These are phyloP conservation scores for Synchytrium microbalum DNA, from an alignment of 371 early-diverging fungal species.

Conservation along the genomic window DNA sequence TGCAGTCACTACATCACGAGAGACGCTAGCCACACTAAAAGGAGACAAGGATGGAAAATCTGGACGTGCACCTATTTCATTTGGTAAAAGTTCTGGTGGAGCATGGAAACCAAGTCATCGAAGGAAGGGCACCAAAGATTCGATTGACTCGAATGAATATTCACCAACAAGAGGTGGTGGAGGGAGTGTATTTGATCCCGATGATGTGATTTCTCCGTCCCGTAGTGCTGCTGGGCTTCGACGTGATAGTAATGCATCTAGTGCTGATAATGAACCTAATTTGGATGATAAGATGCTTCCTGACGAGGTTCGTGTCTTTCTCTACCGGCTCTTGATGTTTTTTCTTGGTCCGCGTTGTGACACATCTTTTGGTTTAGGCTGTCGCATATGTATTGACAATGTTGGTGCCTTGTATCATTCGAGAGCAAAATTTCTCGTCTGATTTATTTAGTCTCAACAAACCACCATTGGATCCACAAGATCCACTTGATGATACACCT, in stretches of 20 bases:
- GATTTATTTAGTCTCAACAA: conserved; percentile 60
- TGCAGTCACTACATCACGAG: conserved; percentile 18
- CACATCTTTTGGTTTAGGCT: conserved; percentile 16
- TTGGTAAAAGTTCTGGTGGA: background rate
- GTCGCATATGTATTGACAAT: conserved; percentile 38
- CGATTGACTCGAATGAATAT: background rate
- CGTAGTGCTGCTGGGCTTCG: background rate
- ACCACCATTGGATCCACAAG: background rate
- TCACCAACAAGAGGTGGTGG: background rate
- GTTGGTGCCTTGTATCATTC: conserved; percentile 48
- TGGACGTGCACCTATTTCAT: background rate
- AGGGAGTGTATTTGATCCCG: background rate
- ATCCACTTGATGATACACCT: background rate
- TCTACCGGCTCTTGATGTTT: too few relatives aligned
- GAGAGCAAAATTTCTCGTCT: conserved; percentile 77
- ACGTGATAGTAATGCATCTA: background rate
- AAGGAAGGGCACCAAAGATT: background rate
- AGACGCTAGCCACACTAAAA: background rate
- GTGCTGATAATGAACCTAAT: conserved; percentile 1
- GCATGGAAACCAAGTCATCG: background rate
- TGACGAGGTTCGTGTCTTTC: conserved; percentile 40
- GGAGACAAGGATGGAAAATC: background rate
- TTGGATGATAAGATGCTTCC: conserved; percentile 44
- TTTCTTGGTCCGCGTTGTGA: background rate
- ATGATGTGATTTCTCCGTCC: background rate